phyloP scores from a whole-genome alignment of 1,139 yeast genomes.

The Blastobotrys raffinosifermentans region DNA sequence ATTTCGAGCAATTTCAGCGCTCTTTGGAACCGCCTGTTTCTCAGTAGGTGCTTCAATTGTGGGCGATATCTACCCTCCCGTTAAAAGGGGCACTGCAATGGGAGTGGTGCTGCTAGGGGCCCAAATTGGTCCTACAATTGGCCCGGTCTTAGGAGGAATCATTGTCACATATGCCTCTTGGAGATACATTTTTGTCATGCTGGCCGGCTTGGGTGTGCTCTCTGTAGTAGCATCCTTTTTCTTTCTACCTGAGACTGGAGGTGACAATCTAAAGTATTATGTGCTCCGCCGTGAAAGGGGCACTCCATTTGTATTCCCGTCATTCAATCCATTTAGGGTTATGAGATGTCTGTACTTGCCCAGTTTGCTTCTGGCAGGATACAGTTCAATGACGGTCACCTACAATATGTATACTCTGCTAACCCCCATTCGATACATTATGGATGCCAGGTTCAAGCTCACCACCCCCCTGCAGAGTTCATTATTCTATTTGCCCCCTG shows the following conservation, averaged over 20 bases:
- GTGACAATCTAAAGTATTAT: conserved; percentile 32
- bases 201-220: conserved; percentile 50
- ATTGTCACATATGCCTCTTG: conserved; percentile 51
- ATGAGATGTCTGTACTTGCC: conserved; percentile 38
- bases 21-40: conserved; percentile 52
- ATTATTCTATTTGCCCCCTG: conserved; percentile 50
- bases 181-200: conserved; percentile 46
- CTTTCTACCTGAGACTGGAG: conserved; percentile 61
- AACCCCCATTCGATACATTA: conserved; percentile 50
- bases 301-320: conserved; percentile 38
- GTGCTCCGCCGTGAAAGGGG: conserved; percentile 40
- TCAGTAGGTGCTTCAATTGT: conserved; percentile 86
- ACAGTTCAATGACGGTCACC: conserved; percentile 37
- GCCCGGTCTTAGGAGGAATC: conserved; percentile 77
- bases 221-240: conserved; percentile 47
- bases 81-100: conserved; percentile 70
- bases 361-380: conserved; percentile 41
- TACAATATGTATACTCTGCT: conserved; percentile 47
- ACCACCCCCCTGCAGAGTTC: conserved; percentile 44
- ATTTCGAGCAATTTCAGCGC: conserved; percentile 42
- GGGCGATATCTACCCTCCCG: conserved; percentile 63
- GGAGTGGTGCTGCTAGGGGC: conserved; percentile 77
- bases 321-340: conserved; percentile 42
- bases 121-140: conserved; percentile 69
- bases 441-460: conserved; percentile 48